phyloP scores from a whole-genome alignment of 768 basidiomycete genomes.

The Grammothele lineata region DNA sequence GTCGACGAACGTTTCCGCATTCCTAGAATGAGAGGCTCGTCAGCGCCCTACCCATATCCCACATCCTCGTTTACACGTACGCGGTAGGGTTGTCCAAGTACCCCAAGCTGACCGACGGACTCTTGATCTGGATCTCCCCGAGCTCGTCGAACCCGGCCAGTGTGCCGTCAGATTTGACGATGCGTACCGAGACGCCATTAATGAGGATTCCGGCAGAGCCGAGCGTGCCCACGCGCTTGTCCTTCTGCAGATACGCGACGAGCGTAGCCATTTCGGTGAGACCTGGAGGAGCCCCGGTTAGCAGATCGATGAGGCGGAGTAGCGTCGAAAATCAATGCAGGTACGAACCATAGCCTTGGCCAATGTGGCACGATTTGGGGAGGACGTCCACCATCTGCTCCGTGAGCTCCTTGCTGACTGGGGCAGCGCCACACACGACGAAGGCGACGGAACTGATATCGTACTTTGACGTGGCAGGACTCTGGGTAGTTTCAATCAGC shows the following conservation, averaged over 20 bases:
- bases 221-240: conserved; percentile 43
- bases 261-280: conserved; percentile 63
- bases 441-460: conserved; percentile 25
- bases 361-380: conserved; percentile 48
- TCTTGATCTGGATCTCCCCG: conserved; percentile 53
- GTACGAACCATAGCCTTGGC: conserved; percentile 56
- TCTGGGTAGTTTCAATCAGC: too few relatives aligned
- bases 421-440: conserved; percentile 28
- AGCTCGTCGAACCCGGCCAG: conserved; percentile 49
- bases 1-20: conserved; percentile 59
- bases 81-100: conserved; percentile 56
- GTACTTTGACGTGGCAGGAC: conserved; percentile 24
- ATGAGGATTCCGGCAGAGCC: conserved; percentile 45
- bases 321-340: too few relatives aligned
- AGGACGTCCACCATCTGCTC: conserved; percentile 43
- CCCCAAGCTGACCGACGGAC: conserved; percentile 36
- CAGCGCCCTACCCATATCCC: background rate
- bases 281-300: conserved; percentile 42
- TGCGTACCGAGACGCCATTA: conserved; percentile 51
- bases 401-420: conserved; percentile 26
- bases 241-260: conserved; percentile 43
- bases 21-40: conserved; percentile 43
- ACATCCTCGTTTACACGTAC: conserved; percentile 34
- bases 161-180: conserved; percentile 54
- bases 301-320: too few relatives aligned